phyloP scores from a whole-genome alignment of 2,329 filamentous ascomycete genomes.

The Alternaria sp. region DNA sequence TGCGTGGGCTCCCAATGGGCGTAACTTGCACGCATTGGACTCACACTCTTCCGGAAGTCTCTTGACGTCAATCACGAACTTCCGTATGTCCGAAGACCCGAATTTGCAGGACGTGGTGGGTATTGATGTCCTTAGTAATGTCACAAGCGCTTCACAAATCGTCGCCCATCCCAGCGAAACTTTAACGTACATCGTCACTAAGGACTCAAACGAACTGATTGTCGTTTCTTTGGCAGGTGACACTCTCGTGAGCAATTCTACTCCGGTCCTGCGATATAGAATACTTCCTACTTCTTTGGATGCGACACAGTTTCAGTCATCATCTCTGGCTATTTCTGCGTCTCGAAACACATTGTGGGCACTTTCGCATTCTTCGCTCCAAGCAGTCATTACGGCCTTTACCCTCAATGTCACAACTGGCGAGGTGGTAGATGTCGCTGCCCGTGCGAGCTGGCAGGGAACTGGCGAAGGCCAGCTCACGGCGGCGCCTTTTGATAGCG shows the following conservation, averaged over 20 bases:
- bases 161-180: conserved; percentile 25
- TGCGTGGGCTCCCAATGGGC: conserved; percentile 27
- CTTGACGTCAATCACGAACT: conserved; percentile 28
- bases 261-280: conserved; percentile 4
- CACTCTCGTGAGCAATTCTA: neutral
- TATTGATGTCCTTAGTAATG: conserved; percentile 21
- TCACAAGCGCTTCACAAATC: conserved; percentile 25
- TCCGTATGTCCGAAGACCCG: conserved; percentile 15
- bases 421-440: conserved; percentile 20
- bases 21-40: conserved; percentile 28
- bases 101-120: conserved; percentile 11
- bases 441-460: conserved; percentile 23
- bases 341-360: conserved; percentile 29
- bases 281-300: conserved; percentile 21
- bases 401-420: conserved; percentile 25
- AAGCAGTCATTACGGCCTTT: conserved; percentile 24
- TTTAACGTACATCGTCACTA: conserved; percentile 25
- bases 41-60: conserved; percentile 15
- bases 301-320: conserved; percentile 16
- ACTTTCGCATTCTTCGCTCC: conserved; percentile 21
- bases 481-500: conserved; percentile 19
- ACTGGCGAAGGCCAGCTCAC: conserved; percentile 17
- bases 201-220: conserved; percentile 28
- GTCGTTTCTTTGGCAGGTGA: conserved; percentile 12
- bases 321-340: conserved; percentile 22